Evolutionary conservation across 208 protist species (phyloP).

Genomic region (Phytomonas francai): DNA sequence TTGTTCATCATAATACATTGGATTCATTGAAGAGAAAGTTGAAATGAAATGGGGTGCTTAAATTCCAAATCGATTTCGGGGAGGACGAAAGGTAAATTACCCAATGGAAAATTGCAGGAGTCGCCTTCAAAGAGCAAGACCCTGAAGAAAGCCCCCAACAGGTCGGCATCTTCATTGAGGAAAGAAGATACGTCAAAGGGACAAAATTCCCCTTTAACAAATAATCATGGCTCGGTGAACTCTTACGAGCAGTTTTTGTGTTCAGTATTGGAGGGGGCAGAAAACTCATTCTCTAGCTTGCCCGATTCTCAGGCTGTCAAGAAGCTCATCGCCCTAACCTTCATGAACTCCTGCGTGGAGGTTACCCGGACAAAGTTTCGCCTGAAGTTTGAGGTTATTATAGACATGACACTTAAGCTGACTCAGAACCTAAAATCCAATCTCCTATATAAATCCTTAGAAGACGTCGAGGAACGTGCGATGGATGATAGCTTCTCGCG

Average conservation of each 20-base stretch:
- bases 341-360: constrained; percentile 77
- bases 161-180: neutral
- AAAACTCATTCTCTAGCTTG: constrained; percentile 47
- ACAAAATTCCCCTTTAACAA: neutral
- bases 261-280: constrained; percentile 49
- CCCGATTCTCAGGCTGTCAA: constrained; percentile 38
- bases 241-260: constrained; percentile 28
- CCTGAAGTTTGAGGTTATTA: constrained; percentile 57
- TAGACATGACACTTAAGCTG: constrained; percentile 16
- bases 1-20: neutral
- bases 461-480: constrained; percentile 56
- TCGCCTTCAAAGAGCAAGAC: neutral
- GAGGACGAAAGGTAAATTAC: constrained; percentile 14
- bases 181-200: constrained; percentile 4
- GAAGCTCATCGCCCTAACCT: constrained; percentile 59
- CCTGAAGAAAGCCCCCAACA: constrained; percentile 8
- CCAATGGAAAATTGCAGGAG: constrained; percentile 1
- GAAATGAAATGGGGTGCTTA: constrained; percentile 39
- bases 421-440: constrained; percentile 30
- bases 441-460: constrained; percentile 35
- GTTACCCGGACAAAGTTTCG: constrained; percentile 77
- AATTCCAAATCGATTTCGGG: constrained; percentile 38
- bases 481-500: constrained; percentile 83
- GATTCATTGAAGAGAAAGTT: constrained; percentile 8
- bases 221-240: neutral